These are phyloP conservation scores for Colletotrichum sp. DNA, from an alignment of 2,329 filamentous ascomycete genomes.

Conservation along the genomic window DNA sequence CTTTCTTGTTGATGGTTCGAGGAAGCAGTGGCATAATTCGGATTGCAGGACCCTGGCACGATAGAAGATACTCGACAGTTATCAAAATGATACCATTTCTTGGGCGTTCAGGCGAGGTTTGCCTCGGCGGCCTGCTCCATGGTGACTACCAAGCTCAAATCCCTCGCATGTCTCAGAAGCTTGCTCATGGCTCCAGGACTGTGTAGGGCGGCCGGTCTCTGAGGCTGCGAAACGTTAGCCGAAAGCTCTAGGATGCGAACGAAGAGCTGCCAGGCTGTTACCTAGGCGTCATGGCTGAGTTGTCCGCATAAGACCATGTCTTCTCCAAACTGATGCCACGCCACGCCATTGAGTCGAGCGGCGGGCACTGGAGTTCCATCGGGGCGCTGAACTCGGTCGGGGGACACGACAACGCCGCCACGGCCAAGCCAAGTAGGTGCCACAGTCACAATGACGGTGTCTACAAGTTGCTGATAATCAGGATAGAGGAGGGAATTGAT, in stretches of 20 bases:
- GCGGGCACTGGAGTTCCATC: conserved; percentile 61
- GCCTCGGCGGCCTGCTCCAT: not conserved
- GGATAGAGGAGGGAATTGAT: conserved; percentile 81
- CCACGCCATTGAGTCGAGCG: conserved; percentile 68
- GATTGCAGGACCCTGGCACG: not conserved
- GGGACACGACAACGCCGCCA: conserved; percentile 80
- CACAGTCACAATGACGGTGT: conserved; percentile 85
- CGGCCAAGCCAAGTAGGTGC: conserved; percentile 89
- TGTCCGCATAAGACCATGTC: conserved; percentile 83
- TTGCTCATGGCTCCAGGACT: not conserved
- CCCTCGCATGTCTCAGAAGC: not conserved
- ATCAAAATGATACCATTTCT: conserved; percentile 6
- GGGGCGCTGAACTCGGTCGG: conserved; percentile 57
- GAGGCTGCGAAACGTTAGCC: not conserved
- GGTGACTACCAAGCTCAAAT: not conserved
- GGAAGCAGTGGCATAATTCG: not conserved
- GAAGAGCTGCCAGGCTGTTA: not conserved
- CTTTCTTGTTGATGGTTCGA: not conserved
- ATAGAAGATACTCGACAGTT: not conserved
- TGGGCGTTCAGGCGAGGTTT: not conserved
- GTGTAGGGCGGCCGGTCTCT: not conserved
- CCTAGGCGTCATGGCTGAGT: conserved; percentile 34
- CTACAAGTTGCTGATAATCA: conserved; percentile 64
- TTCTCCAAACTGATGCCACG: conserved; percentile 79
- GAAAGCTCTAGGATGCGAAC: not conserved